These are phyloP conservation scores for Zygosaccharomyces sapae DNA, from an alignment of 1,139 yeast genomes.

Conservation along the genomic window DNA sequence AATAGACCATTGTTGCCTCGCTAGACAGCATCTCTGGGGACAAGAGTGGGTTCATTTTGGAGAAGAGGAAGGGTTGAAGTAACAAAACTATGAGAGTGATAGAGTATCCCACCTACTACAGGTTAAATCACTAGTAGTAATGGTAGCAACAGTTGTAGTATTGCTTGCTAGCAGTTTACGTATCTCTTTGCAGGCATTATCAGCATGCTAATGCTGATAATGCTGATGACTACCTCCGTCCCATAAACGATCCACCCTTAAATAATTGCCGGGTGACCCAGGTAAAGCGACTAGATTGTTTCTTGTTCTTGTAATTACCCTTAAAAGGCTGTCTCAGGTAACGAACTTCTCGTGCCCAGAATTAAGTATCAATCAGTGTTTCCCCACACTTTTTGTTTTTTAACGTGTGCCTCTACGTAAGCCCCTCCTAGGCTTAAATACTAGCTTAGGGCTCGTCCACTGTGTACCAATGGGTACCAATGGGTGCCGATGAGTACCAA, in stretches of 20 bases:
- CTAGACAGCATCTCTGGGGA: constrained; percentile 23
- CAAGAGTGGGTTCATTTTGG: constrained; percentile 12
- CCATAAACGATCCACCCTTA: constrained; percentile 1
- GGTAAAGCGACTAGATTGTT: background rate
- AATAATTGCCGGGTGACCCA: background rate
- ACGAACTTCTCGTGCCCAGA: background rate
- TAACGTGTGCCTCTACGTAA: too few relatives aligned
- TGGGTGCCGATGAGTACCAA: too few relatives aligned
- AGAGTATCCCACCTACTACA: too few relatives aligned
- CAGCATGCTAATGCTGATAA: background rate
- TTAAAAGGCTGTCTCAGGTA: background rate
- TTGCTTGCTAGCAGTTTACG: background rate
- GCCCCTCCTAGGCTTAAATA: too few relatives aligned
- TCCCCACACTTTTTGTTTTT: background rate
- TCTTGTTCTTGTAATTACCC: background rate
- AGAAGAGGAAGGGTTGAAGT: too few relatives aligned
- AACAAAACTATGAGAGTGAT: too few relatives aligned
- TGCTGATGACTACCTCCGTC: background rate
- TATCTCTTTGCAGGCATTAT: background rate
- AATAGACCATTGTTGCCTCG: constrained; percentile 27
- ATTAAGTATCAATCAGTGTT: too few relatives aligned
- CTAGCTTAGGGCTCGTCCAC: too few relatives aligned
- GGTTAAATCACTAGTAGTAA: background rate
- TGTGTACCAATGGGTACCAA: too few relatives aligned
- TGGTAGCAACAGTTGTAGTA: background rate